Conservation (phyloP, 1,284 basidiomycete genomes). For the Pholiota adiposa region DNA sequence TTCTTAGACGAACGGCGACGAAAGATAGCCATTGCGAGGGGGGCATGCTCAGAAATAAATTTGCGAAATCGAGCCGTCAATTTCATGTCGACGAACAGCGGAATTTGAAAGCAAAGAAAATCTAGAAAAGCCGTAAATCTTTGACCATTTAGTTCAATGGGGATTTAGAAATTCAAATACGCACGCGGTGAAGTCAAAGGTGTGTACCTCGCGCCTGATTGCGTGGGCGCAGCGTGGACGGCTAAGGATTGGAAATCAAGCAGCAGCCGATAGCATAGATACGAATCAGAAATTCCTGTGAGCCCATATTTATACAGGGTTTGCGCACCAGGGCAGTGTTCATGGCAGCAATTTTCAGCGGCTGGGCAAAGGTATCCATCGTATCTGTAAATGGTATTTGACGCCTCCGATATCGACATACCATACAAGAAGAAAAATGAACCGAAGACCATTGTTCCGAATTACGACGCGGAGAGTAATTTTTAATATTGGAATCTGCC, state of each 20-base stretch:
- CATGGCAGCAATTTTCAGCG: neutral
- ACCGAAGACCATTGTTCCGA: neutral
- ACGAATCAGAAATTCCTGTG: no score
- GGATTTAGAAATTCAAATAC: neutral
- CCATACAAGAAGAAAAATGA: neutral
- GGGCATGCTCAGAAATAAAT: slow-evolving; percentile 6
- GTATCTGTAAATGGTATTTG: neutral
- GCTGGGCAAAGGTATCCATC: neutral
- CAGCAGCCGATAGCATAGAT: neutral
- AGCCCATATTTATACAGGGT: neutral
- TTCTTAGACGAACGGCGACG: slow-evolving; percentile 9
- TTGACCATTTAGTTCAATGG: neutral
- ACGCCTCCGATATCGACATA: neutral
- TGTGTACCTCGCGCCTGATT: neutral
- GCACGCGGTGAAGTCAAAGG: neutral
- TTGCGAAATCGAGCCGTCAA: neutral
- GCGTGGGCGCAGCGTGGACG: neutral
- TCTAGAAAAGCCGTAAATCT: neutral
- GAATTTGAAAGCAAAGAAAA: neutral
- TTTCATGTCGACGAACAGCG: slow-evolving; percentile 1
- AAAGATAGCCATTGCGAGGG: no score
- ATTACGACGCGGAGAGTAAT: neutral
- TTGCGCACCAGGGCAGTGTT: neutral
- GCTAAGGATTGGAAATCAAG: no score
- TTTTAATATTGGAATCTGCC: neutral